phyloP scores from a whole-genome alignment of 805 yeast genomes.

The Vanderwaltozyma verrucispora region DNA sequence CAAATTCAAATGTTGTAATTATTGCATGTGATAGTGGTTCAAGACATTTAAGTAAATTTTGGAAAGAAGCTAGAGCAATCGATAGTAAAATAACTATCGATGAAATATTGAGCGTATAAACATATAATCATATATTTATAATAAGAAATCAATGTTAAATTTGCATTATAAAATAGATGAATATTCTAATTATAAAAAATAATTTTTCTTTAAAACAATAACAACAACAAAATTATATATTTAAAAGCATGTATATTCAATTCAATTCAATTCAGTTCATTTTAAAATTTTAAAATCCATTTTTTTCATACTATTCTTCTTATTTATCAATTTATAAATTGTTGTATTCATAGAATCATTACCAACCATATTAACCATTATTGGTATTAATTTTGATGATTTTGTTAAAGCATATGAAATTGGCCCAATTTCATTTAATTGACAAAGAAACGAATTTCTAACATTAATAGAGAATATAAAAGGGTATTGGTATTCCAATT shows the following conservation, averaged over 20 bases:
- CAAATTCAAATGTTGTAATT: constrained; percentile 66
- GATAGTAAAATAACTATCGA: constrained; percentile 26
- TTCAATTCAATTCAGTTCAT: too few species aligned
- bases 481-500: constrained; percentile 29
- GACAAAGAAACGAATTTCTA: constrained; percentile 14
- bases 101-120: constrained; percentile 21
- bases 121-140: too few species aligned
- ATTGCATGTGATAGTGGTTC: constrained; percentile 89
- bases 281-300: background rate
- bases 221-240: too few species aligned
- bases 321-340: constrained; percentile 7
- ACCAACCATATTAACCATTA: constrained; percentile 10
- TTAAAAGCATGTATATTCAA: too few species aligned
- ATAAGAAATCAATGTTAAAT: too few species aligned
- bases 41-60: constrained; percentile 84
- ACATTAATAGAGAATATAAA: constrained; percentile 22
- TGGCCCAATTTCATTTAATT: constrained; percentile 17
- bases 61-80: constrained; percentile 55
- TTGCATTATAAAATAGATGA: too few species aligned
- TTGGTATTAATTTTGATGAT: constrained; percentile 16
- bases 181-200: too few species aligned
- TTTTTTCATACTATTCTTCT: background rate
- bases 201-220: too few species aligned
- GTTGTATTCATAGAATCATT: constrained; percentile 18
- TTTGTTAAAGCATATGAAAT: constrained; percentile 20